phyloP scores from a whole-genome alignment of 495 filamentous ascomycete genomes.

The Penicillium coffeae region DNA sequence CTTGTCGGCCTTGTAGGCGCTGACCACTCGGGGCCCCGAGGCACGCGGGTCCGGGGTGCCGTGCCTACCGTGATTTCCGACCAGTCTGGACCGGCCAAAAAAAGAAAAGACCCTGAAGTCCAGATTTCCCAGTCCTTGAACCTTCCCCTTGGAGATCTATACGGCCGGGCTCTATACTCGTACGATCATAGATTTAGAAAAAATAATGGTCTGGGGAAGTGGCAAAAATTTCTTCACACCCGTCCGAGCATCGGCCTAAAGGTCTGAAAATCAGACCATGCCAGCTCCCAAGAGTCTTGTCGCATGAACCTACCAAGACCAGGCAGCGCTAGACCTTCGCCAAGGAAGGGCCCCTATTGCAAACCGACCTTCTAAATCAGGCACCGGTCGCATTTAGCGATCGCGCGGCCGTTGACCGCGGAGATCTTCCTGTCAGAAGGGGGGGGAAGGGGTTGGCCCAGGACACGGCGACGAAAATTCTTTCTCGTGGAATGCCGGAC shows the following conservation, averaged over 20 bases:
- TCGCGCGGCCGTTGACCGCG: no score
- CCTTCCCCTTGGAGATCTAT: conserved; percentile 3
- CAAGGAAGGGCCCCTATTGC: no score
- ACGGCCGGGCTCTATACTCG: not conserved
- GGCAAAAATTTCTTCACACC: no score
- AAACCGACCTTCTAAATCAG: no score
- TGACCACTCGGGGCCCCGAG: conserved; percentile 1
- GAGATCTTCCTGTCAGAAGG: not conserved
- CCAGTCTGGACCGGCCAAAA: conserved; percentile 11
- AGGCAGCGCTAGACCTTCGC: no score
- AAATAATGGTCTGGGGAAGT: not conserved
- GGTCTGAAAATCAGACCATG: no score
- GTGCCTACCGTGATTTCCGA: conserved; percentile 17
- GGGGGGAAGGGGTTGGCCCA: not conserved
- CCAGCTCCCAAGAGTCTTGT: no score
- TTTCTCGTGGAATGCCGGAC: conserved; percentile 1
- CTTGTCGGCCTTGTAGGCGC: not conserved
- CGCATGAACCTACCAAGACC: no score
- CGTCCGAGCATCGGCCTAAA: no score
- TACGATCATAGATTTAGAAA: not conserved
- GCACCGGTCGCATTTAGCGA: no score
- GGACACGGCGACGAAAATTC: conserved; percentile 3
- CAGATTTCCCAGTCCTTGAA: conserved; percentile 1
- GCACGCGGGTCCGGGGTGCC: conserved; percentile 17
- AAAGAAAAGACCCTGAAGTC: not conserved